These are phyloP conservation scores for Sicyos baderoa DNA, from an alignment of 306 rosid genomes.

Conservation along the genomic window DNA sequence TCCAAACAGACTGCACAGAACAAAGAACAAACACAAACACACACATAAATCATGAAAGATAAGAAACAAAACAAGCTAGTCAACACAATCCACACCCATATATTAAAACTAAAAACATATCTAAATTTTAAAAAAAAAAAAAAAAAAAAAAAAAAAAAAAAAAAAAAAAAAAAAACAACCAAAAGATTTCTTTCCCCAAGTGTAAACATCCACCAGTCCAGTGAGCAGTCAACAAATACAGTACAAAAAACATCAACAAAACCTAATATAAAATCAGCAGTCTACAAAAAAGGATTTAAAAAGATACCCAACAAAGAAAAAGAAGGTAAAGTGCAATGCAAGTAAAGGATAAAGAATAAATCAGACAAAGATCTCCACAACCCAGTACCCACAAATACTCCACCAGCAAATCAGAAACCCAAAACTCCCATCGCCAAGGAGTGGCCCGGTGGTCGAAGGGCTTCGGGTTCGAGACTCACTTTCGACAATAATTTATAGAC, in stretches of 20 bases:
- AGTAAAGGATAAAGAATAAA: slow-evolving; percentile 13
- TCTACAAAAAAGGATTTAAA: not conserved
- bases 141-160: not conserved
- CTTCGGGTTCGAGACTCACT: too few relatives aligned
- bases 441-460: too few relatives aligned
- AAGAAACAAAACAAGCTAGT: not conserved
- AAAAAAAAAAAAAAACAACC: not conserved
- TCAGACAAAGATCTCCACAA: not conserved
- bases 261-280: not conserved
- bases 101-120: not conserved
- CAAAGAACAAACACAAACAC: slow-evolving; percentile 6
- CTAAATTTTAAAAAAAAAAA: not conserved
- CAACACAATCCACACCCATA: not conserved
- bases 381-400: not conserved
- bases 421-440: not conserved
- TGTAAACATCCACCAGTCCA: not conserved
- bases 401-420: not conserved
- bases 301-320: not conserved
- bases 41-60: not conserved
- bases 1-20: slow-evolving; percentile 67
- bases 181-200: not conserved
- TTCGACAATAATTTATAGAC: too few relatives aligned
- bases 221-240: not conserved
- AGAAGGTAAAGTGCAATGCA: slow-evolving; percentile 5
- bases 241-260: not conserved